These are phyloP conservation scores for Collybiopsis luxurians DNA, from an alignment of 768 basidiomycete species.

Conservation along the genomic window DNA sequence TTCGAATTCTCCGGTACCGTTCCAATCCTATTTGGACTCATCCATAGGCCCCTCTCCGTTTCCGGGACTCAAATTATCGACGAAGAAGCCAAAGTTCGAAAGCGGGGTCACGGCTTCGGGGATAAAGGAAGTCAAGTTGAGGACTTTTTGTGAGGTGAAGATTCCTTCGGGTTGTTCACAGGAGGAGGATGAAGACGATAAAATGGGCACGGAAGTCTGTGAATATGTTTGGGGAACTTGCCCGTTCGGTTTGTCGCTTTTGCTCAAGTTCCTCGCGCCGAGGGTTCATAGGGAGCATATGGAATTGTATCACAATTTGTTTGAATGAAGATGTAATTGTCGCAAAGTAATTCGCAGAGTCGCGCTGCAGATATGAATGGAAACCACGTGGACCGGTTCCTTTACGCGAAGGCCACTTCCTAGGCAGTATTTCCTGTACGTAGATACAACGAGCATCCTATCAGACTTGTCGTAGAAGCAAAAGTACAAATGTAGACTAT, in stretches of 20 bases:
- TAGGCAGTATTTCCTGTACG: no score
- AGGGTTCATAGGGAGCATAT: background rate
- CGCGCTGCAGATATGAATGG: no score
- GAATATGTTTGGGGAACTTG: background rate
- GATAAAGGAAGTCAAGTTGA: background rate
- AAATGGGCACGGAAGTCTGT: background rate
- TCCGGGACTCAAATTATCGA: background rate
- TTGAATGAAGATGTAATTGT: background rate
- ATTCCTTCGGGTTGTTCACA: no score
- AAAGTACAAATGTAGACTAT: background rate
- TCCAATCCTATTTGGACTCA: background rate
- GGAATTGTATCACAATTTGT: background rate
- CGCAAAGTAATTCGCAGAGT: no score
- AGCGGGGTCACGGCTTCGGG: background rate
- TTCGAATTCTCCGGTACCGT: constrained; percentile 2
- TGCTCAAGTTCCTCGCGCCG: background rate
- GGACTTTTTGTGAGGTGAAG: background rate
- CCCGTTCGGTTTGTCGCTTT: background rate
- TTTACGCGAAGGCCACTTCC: no score
- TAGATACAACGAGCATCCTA: no score
- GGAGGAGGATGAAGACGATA: background rate
- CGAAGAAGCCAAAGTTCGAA: constrained; percentile 2
- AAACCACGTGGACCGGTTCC: no score
- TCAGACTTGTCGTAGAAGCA: no score
- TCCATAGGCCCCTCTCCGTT: background rate